A percentile compares a stretch with the other conserved stretches of the same genome.
Conservation (phyloP, 352 stramenopile species). For the Globisporangium paroecandrum region DNA sequence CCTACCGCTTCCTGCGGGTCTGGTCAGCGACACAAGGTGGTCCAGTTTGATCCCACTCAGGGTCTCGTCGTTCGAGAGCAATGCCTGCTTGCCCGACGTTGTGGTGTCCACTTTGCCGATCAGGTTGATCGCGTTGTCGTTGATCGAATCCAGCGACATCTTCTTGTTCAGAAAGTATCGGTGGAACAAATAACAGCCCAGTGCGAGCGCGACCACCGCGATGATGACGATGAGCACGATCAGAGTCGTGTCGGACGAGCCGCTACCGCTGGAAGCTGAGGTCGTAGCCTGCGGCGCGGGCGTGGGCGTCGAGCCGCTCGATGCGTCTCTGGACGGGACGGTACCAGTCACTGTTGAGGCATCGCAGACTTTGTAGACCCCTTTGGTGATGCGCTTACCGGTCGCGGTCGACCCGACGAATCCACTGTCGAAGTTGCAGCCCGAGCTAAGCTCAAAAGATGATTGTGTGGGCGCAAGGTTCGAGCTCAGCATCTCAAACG, state of each 20-base stretch:
- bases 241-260: conserved; percentile 30
- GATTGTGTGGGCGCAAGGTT: conserved; percentile 11
- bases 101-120: conserved; percentile 43
- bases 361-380: conserved; percentile 21
- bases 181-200: conserved; percentile 40
- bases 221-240: conserved; percentile 52
- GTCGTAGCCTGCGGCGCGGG: neutral
- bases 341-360: conserved; percentile 9
- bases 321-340: neutral
- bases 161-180: conserved; percentile 30
- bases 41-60: conserved; percentile 49
- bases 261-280: neutral
- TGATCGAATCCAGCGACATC: neutral
- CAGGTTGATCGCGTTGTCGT: conserved; percentile 37
- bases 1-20: conserved; percentile 42
- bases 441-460: conserved; percentile 13
- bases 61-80: conserved; percentile 71
- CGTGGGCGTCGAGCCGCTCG: neutral
- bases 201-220: conserved; percentile 28
- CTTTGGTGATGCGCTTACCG: conserved; percentile 9
- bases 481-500: conserved; percentile 6
- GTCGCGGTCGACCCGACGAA: conserved; percentile 7
- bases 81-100: conserved; percentile 39
- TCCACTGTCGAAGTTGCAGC: conserved; percentile 17
- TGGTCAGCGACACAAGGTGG: conserved; percentile 48